Percentiles rank a stretch among this genome's conserved stretches.
These are phyloP conservation scores for Ramularia collo-cygni DNA, from an alignment of 2,329 filamentous ascomycete species.

Conservation along the genomic window DNA sequence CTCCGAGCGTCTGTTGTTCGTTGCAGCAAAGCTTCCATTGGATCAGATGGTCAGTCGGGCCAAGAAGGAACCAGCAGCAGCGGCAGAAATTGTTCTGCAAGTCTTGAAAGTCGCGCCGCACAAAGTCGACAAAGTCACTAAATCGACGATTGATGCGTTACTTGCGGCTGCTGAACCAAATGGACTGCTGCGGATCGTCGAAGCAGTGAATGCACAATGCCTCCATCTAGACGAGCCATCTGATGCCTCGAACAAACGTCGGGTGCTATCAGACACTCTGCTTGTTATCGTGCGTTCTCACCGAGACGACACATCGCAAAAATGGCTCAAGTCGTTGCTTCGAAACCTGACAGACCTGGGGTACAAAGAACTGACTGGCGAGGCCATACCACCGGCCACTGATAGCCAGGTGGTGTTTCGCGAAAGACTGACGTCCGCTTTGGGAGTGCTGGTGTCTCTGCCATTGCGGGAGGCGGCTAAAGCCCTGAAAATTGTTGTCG, in stretches of 20 bases:
- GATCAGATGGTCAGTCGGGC: conserved; percentile 62
- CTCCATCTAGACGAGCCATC: conserved; percentile 39
- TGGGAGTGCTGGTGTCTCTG: conserved; percentile 43
- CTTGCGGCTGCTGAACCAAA: conserved; percentile 53
- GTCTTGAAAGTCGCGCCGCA: conserved; percentile 66
- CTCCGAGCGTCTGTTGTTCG: conserved; percentile 71
- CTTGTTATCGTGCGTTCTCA: conserved; percentile 41
- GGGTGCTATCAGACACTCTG: conserved; percentile 47
- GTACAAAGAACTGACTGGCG: conserved; percentile 8
- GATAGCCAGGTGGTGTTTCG: conserved; percentile 47
- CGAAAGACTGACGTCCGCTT: conserved; percentile 48
- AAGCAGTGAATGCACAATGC: conserved; percentile 40
- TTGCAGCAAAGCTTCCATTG: conserved; percentile 69
- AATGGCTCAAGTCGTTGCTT: conserved; percentile 22
- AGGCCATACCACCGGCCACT: conserved; percentile 34
- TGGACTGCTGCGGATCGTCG: conserved; percentile 47
- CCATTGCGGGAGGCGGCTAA: conserved; percentile 20
- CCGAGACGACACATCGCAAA: conserved; percentile 23
- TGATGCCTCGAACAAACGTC: conserved; percentile 43
- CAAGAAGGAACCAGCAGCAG: conserved; percentile 52
- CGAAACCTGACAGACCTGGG: conserved; percentile 23
- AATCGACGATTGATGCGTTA: conserved; percentile 71
- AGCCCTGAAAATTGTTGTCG: conserved; percentile 11
- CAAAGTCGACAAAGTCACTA: conserved; percentile 81
- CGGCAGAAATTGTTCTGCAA: conserved; percentile 55